Evolutionary conservation across 2,329 filamentous ascomycete genomes (phyloP).

Genomic region (Arachnomyces sp.): DNA sequence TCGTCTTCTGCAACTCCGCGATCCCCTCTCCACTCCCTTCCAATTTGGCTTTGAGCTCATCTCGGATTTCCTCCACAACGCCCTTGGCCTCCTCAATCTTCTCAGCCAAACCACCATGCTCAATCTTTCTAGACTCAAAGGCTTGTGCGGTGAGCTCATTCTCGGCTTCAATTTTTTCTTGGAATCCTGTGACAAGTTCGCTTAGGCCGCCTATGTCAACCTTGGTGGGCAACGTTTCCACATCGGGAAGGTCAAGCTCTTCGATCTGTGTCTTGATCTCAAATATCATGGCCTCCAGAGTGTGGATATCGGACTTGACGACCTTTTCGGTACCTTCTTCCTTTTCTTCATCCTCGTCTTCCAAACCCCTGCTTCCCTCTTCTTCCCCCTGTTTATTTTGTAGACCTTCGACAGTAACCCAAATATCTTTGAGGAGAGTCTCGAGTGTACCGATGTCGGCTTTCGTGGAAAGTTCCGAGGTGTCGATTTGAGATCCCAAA

Average conservation of each 20-base stretch:
- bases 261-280: conserved; percentile 76
- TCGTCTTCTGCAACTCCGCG: conserved; percentile 47
- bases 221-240: conserved; percentile 65
- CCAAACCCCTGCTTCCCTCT: conserved; percentile 31
- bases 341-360: conserved; percentile 29
- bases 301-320: conserved; percentile 74
- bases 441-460: conserved; percentile 73
- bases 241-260: conserved; percentile 62
- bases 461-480: conserved; percentile 58
- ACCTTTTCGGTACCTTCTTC: conserved; percentile 54
- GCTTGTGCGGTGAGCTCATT: conserved; percentile 69
- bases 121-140: conserved; percentile 75
- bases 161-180: conserved; percentile 59
- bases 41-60: conserved; percentile 67
- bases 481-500: conserved; percentile 60
- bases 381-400: conserved; percentile 36
- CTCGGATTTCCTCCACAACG: conserved; percentile 70
- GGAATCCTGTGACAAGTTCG: conserved; percentile 63
- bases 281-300: conserved; percentile 71
- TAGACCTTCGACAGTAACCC: conserved; percentile 66
- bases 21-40: conserved; percentile 62
- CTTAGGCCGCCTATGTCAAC: conserved; percentile 66
- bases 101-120: conserved; percentile 70
- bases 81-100: conserved; percentile 71
- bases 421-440: conserved; percentile 69